These are phyloP conservation scores for Mycena rebaudengoi DNA, from an alignment of 768 basidiomycete species.

Conservation along the genomic window DNA sequence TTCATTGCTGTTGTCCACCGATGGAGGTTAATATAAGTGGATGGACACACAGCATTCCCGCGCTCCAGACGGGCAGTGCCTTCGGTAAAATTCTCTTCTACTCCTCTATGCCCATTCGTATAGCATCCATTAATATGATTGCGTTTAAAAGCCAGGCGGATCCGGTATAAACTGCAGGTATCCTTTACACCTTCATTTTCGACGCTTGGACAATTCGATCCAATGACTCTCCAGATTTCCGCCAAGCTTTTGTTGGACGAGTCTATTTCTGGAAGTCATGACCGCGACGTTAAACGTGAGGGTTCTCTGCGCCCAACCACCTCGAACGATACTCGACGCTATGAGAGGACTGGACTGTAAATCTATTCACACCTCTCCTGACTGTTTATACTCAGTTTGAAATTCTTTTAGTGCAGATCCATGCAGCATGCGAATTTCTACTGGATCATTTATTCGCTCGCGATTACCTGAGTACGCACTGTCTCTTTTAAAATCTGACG, in stretches of 20 bases:
- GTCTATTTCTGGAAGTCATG: not conserved
- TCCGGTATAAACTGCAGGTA: no score
- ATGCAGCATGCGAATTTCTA: conserved; percentile 22
- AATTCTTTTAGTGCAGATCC: conserved; percentile 15
- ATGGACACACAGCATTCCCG: no score
- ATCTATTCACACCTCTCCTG: not conserved
- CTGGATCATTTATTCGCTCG: conserved; percentile 30
- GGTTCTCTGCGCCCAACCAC: conserved; percentile 37
- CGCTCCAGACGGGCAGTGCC: no score
- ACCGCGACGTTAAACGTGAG: conserved; percentile 1
- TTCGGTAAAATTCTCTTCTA: no score
- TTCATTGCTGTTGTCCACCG: no score
- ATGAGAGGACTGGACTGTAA: conserved; percentile 31
- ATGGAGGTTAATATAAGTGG: no score
- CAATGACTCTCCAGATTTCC: not conserved
- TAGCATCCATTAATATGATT: no score
- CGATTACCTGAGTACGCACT: conserved; percentile 29
- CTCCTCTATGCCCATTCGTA: no score
- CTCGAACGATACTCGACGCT: conserved; percentile 39
- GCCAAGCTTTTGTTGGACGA: not conserved
- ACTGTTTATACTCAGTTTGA: no score
- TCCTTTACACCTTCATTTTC: no score
- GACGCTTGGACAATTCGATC: no score
- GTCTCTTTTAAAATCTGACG: not conserved
- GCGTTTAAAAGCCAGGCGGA: no score